Base-by-base conservation (phyloP, 495 filamentous ascomycete species). In the Pyrenula massariospora region DNA sequence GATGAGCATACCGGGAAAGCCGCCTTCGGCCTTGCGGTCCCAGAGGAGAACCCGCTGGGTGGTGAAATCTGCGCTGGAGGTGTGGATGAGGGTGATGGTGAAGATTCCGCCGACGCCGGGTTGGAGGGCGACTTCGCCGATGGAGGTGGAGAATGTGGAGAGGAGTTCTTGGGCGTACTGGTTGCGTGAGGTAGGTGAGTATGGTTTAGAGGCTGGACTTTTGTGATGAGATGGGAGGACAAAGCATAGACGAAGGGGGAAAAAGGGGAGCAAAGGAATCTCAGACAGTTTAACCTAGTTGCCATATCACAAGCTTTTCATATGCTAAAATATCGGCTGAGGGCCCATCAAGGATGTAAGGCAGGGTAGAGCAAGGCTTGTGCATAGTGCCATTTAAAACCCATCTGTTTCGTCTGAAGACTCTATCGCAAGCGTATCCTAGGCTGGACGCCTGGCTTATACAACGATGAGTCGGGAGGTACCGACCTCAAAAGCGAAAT, bases 121-220 rank as follows among this genome's bases (percentile, higher is more conserved):
- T 48, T 92, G 79, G 0, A 98, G 82, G n/a, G 93, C 82, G 12
- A 98, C 85, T 69, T 97, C 92, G 50, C 92, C 91, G 0, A 98
- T 77, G 56, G 84, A 76, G 12, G 84, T 91, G 53, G 79, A 77
- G 74, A 98, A 98, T 5, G 93, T 98, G n/a, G 89, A 93, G 58
- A 98, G 84, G 54, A 98, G 88, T 71, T 98, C 93, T 81, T 98
- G 93, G 50, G 87, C 91, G 71, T 87, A 96, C 89, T 95, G 20
- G 22, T 5, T 8, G 50, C n/a, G 25, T 47, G 52, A 10, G 50
- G 42, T 22, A n/a, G 31, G 52, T 20, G 52, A 50, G 50, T 12
- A 49, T 23, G 12, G 48, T 22, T 63, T 52, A 42, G 48, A 53
- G 25, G 24, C 54, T 22, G 42, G 42, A 48, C 42, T n/a, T n/a